Evolutionary conservation across 2,329 filamentous ascomycete species (phyloP).

Genomic region (Xylaria sp.): DNA sequence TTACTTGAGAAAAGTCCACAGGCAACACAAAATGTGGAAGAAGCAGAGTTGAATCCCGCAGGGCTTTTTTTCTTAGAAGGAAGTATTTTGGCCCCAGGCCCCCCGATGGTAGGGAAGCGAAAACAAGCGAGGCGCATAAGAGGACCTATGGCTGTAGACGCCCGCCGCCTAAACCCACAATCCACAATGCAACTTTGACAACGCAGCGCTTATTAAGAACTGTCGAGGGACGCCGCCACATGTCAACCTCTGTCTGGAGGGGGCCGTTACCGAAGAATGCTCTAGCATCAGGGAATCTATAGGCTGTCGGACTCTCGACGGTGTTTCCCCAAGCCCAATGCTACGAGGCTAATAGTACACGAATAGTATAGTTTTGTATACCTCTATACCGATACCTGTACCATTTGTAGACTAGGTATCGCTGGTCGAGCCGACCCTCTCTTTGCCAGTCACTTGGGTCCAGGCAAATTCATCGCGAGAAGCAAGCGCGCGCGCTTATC

Average conservation of each 20-base stretch:
- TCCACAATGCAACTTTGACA: constrained; percentile 34
- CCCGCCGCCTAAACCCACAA: constrained; percentile 13
- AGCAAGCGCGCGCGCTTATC: constrained; percentile 33
- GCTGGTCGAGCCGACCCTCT: constrained; percentile 12
- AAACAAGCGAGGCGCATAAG: constrained; percentile 1
- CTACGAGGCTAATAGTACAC: constrained; percentile 6
- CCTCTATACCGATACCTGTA: constrained; percentile 8
- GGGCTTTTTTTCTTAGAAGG: background rate
- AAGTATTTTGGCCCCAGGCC: background rate
- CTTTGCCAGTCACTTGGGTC: constrained; percentile 16
- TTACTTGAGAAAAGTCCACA: constrained; percentile 11
- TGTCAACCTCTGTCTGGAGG: constrained; percentile 31
- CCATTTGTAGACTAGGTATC: constrained; percentile 6
- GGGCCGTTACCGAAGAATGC: background rate
- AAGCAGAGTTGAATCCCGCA: background rate
- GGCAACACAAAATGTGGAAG: constrained; percentile 9
- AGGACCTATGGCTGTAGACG: background rate
- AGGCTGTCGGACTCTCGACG: constrained; percentile 19
- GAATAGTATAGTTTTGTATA: constrained; percentile 8
- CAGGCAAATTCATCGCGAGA: constrained; percentile 16
- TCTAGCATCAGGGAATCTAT: constrained; percentile 5
- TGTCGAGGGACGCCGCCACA: constrained; percentile 18
- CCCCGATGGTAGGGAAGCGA: background rate
- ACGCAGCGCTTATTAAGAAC: constrained; percentile 28
- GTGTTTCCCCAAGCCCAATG: constrained; percentile 13